A percentile compares a stretch with the other conserved stretches of the same genome.
phyloP scores from a whole-genome alignment of 1,139 yeast species.

The Kodamaea ohmeri region DNA sequence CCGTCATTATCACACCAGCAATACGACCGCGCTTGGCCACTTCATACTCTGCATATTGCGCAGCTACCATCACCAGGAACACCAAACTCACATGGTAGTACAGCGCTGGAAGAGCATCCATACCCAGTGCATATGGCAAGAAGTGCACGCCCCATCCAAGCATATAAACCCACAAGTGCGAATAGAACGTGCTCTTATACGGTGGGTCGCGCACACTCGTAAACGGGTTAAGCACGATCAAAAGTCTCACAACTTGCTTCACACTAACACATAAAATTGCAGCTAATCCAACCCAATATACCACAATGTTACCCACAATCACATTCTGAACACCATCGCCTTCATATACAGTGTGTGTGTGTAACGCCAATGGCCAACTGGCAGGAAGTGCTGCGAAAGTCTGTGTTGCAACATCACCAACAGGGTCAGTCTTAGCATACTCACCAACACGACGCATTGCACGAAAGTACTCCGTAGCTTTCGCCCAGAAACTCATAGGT shows the following conservation, averaged over 20 bases:
- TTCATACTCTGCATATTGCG: slow-evolving; percentile 34
- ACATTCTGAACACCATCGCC: slow-evolving; percentile 26
- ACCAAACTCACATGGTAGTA: slow-evolving; percentile 37
- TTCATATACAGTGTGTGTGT: not conserved
- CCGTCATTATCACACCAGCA: slow-evolving; percentile 19
- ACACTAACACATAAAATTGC: slow-evolving; percentile 21
- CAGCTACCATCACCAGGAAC: slow-evolving; percentile 32
- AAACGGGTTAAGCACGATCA: slow-evolving; percentile 37
- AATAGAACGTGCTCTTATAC: slow-evolving; percentile 19
- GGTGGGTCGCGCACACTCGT: slow-evolving; percentile 17
- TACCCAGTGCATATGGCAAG: slow-evolving; percentile 33
- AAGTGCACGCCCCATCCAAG: slow-evolving; percentile 39
- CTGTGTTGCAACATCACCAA: slow-evolving; percentile 16
- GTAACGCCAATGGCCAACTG: slow-evolving; percentile 36
- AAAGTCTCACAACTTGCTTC: slow-evolving; percentile 20
- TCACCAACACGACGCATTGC: slow-evolving; percentile 28
- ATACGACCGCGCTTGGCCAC: slow-evolving; percentile 17
- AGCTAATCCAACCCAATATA: slow-evolving; percentile 30
- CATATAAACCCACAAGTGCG: slow-evolving; percentile 24
- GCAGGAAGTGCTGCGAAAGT: slow-evolving; percentile 32
- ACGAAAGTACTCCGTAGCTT: slow-evolving; percentile 34
- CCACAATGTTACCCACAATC: slow-evolving; percentile 35
- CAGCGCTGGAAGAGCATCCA: slow-evolving; percentile 35
- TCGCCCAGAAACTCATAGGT: slow-evolving; percentile 22
- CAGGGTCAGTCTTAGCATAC: too few species aligned